Evolutionary conservation across 306 rosid species (phyloP), one percentile per base, ranked within the genome.

Genomic region (Cicer chorassanicum): DNA sequence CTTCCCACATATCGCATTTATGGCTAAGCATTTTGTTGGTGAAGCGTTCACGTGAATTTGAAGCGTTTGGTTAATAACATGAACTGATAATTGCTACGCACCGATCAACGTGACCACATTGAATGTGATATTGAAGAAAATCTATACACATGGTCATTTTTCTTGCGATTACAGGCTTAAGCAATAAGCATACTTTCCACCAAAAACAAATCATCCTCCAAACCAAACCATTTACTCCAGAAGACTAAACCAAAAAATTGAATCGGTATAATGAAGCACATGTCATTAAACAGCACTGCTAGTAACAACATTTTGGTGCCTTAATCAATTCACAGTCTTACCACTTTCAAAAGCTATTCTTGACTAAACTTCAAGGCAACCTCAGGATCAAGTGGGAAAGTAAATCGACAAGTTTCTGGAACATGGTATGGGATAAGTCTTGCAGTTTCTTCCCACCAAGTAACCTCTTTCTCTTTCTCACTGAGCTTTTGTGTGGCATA

Each of bases 371-470:
- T 82, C 68, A 67, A 72, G 51, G 70, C 29, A 68, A 78, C 65
- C 46, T 76, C 78, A 8, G 83, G 81, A 78, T 86, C 81, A 42
- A 80, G 86, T 9, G 66, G 83, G 75, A 89, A 90, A 76, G 83
- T 78, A 68, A 82, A 77, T 24, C 82, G 75, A 29, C 88, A 79
- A 54, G 84, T 85, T 79, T 81, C 87, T 67, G 89, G 90, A 71
- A 82, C 75, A 44, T 81, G 87, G 60, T 64, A 83, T 7, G 90
- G 89, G 61, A 85, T 44, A 21, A 77, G 82, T 46, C 53, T 59
- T 19, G 88, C 90, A 34, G 88, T 80, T 79, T 90, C 92, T 82
- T 86, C 89, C 96, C 96, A 92, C 93, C 96, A 87, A 8, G 88
- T 82, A 69, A 65, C 73, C 87, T 90, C 95, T 29, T 38, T 56